Base-by-base conservation (phyloP, 192 early-diverging fungal genomes). In the Backusella mclennaniae region DNA sequence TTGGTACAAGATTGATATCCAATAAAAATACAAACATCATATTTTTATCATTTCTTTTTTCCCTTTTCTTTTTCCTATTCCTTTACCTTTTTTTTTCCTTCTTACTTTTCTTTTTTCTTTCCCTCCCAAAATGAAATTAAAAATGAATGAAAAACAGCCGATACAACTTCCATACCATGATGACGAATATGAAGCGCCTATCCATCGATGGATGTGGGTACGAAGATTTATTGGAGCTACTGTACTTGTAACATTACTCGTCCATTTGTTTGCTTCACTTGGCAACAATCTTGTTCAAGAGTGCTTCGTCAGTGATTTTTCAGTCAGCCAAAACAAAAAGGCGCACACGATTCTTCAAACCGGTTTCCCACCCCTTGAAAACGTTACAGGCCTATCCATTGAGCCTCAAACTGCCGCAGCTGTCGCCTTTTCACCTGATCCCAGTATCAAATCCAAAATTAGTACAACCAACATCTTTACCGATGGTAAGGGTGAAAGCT, bases 361-460 rank as follows among this genome's bases (percentile, higher is more conserved):
- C 7, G 74, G 74, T 41, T 75, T 75, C 67, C 74, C 74, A 68
- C 67, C 74, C 35, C 41, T 42, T 33, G 74, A 75, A 35, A 75
- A 75, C 12, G 33, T 75, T 39, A 41, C 74, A 35, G 74, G 66
- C 44, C 29, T 46, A 68, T 35, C 63, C 19, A 68, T 75, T 9
- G 23, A 35, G 3, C 26, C 66, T 21, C 35, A 39, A 8, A 52
- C 67, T 44, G 38, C 74, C 42, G 74, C 74, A 52, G 74, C 66
- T 26, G 46, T 67, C 15, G 74, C 74, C 8, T 75, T 75, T 35
- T 75, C 74, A 46, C 74, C 74, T 21, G 38, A 75, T 9, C 74
- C 74, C 56, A 63, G 23, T 29, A 29, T 63, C 56, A 63, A 63
- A 35, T 72, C 70, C 6, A n/a, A 26, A 29, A 35, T 23, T 23